A percentile compares a stretch with the other conserved stretches of the same genome.
Evolutionary conservation across 306 rosid species (phyloP).

Genomic region (Malus orientalis): DNA sequence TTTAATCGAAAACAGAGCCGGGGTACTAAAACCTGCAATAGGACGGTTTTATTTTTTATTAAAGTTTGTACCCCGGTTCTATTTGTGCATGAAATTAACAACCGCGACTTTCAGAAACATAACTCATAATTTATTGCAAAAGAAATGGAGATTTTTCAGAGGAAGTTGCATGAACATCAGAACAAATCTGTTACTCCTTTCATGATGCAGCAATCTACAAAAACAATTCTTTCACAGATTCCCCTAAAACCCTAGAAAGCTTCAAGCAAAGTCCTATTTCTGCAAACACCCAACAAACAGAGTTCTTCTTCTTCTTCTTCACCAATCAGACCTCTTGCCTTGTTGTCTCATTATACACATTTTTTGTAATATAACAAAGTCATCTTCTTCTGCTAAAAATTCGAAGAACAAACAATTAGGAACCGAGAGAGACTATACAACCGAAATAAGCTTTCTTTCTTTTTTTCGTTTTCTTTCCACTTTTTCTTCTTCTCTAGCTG

Average conservation of each 20-base stretch:
- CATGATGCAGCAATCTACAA: constrained; percentile 21
- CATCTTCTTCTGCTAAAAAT: constrained; percentile 78
- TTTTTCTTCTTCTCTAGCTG: constrained; percentile 16
- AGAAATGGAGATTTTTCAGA: not conserved
- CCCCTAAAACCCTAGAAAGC: constrained; percentile 13
- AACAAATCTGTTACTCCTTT: constrained; percentile 8
- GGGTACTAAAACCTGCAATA: not conserved
- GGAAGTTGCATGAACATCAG: constrained; percentile 1
- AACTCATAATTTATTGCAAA: not conserved
- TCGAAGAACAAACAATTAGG: constrained; percentile 77
- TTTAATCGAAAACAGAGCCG: no score
- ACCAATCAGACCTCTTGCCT: constrained; percentile 32
- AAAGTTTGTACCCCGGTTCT: not conserved
- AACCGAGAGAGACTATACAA: constrained; percentile 68
- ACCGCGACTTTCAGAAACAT: not conserved
- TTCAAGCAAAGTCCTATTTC: constrained; percentile 36
- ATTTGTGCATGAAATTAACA: not conserved
- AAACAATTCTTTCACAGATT: constrained; percentile 9
- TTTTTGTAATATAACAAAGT: constrained; percentile 34
- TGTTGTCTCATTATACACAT: constrained; percentile 27
- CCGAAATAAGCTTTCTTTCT: constrained; percentile 12
- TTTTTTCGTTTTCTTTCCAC: not conserved
- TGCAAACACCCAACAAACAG: constrained; percentile 25
- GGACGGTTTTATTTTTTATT: no score
- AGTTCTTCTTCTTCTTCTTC: constrained; percentile 29